These are phyloP conservation scores for Betula pendula DNA, from an alignment of 306 rosid species.

Conservation along the genomic window DNA sequence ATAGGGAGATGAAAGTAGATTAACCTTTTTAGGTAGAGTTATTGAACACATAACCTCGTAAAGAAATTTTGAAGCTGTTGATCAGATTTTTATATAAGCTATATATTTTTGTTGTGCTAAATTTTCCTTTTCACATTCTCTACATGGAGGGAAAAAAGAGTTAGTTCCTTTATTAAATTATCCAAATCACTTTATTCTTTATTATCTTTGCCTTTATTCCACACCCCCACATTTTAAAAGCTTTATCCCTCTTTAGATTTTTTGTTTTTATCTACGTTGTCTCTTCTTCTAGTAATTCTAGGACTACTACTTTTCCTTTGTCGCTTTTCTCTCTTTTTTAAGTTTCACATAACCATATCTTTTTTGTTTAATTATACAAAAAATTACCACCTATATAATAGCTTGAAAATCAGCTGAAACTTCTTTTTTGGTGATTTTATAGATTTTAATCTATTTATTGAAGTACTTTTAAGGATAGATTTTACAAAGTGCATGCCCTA, in stretches of 20 bases:
- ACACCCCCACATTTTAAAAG: conserved; percentile 42
- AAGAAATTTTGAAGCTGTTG: neutral
- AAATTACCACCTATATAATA: neutral
- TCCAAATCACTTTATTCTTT: conserved; percentile 65
- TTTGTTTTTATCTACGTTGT: conserved; percentile 60
- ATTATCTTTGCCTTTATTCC: conserved; percentile 66
- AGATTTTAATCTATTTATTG: neutral
- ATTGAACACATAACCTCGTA: neutral
- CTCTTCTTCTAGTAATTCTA: conserved; percentile 56
- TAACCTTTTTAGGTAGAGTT: neutral
- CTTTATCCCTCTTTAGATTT: conserved; percentile 57
- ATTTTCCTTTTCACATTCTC: conserved; percentile 34
- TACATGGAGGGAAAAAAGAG: conserved; percentile 35
- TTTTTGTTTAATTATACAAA: neutral
- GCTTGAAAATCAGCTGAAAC: too few relatives aligned
- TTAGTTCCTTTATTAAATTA: conserved; percentile 29
- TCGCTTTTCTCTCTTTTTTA: conserved; percentile 35
- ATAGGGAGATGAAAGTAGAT: neutral
- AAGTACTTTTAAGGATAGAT: neutral
- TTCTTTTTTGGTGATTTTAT: neutral
- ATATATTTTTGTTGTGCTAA: conserved; percentile 30
- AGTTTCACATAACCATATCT: neutral
- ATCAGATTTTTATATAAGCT: neutral
- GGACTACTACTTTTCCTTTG: conserved; percentile 35
- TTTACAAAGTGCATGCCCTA: neutral